phyloP scores from a whole-genome alignment of 176 grass and related monocot genomes.

The Ensete glaucum region DNA sequence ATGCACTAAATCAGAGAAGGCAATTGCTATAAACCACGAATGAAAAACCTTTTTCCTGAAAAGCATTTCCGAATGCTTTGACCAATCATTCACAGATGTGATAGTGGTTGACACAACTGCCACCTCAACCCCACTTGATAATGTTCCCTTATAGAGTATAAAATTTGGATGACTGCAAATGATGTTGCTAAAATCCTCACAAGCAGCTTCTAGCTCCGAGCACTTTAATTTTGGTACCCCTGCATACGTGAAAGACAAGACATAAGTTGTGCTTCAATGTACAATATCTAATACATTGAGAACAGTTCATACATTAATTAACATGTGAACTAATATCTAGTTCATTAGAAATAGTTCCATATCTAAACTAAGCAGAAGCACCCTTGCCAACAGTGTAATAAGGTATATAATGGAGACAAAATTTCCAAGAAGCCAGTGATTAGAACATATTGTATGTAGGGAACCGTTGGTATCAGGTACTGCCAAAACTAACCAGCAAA shows the following conservation, averaged over 20 bases:
- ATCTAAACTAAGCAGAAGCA: no score
- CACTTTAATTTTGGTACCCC: constrained; percentile 93
- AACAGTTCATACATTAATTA: no score
- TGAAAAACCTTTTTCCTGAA: constrained; percentile 84
- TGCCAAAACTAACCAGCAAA: no score
- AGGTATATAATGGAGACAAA: background rate
- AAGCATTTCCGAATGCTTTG: constrained; percentile 57
- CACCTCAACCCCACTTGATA: constrained; percentile 93
- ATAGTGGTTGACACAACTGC: constrained; percentile 74
- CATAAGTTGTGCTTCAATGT: background rate
- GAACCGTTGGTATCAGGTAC: no score
- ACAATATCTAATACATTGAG: background rate
- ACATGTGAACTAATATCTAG: no score
- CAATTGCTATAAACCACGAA: background rate
- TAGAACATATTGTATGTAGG: background rate
- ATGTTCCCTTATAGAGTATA: constrained; percentile 88
- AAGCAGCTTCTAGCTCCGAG: constrained; percentile 70
- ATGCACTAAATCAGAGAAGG: background rate
- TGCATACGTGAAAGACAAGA: constrained; percentile 18
- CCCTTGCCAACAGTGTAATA: no score
- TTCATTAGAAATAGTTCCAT: no score
- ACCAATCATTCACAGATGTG: constrained; percentile 63
- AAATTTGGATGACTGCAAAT: constrained; percentile 58
- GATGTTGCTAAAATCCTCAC: constrained; percentile 98
- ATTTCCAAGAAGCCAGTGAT: background rate